phyloP scores from a whole-genome alignment of 768 basidiomycete species.

The Suillus paluster region DNA sequence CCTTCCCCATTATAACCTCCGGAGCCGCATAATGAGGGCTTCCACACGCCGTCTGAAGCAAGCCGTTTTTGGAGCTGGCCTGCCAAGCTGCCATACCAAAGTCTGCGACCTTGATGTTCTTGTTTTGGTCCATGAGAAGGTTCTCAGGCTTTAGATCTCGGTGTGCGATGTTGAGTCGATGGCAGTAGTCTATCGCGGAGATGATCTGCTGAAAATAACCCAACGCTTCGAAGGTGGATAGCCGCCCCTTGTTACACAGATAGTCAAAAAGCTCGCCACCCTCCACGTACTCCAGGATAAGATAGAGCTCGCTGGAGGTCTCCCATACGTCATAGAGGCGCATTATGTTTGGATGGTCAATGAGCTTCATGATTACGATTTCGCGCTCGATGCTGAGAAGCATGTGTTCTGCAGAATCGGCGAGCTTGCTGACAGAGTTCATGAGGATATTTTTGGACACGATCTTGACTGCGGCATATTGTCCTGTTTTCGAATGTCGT shows the following conservation, averaged over 20 bases:
- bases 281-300: conserved; percentile 94
- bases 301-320: conserved; percentile 83
- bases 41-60: conserved; percentile 87
- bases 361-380: conserved; percentile 97
- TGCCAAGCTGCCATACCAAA: conserved; percentile 99
- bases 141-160: conserved; percentile 96
- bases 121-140: conserved; percentile 79
- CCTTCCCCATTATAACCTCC: conserved; percentile 82
- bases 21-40: conserved; percentile 96
- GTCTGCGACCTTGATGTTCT: conserved; percentile 93
- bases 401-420: conserved; percentile 76
- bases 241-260: conserved; percentile 76
- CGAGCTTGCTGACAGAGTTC: conserved; percentile 67
- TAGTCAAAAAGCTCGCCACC: conserved; percentile 96
- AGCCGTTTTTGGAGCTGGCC: conserved; percentile 53
- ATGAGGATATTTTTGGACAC: conserved; percentile 76
- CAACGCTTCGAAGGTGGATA: conserved; percentile 73
- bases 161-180: conserved; percentile 93
- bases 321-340: conserved; percentile 98
- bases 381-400: conserved; percentile 87
- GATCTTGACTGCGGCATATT: conserved; percentile 94
- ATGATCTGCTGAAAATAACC: conserved; percentile 95
- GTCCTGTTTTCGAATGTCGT: conserved; percentile 83
- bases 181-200: conserved; percentile 88
- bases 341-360: conserved; percentile 94